Percentiles rank a stretch among this genome's conserved stretches.
Conservation (phyloP, 2,329 filamentous ascomycete genomes). For the Leptographium wingfieldii region DNA sequence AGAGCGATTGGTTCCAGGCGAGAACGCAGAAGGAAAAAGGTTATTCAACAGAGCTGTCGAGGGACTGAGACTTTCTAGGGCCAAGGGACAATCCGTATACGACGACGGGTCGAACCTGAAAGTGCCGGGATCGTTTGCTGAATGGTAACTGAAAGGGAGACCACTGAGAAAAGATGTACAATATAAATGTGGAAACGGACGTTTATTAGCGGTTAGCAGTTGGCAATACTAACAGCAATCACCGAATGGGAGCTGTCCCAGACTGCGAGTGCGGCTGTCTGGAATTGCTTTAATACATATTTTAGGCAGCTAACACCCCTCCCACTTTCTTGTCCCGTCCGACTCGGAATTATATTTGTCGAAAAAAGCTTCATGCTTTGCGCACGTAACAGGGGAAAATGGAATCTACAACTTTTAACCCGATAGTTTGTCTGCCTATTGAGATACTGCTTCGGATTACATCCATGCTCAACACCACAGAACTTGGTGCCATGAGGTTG, state of each 20-base stretch:
- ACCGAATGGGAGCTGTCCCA: no score
- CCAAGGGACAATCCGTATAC: not conserved
- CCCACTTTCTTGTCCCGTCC: not conserved
- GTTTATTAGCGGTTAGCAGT: not conserved
- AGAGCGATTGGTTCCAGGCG: not conserved
- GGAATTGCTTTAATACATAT: not conserved
- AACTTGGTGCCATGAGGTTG: constrained; percentile 41
- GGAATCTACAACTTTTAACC: not conserved
- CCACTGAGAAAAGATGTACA: not conserved
- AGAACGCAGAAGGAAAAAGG: not conserved
- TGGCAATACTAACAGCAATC: not conserved
- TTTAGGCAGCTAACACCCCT: not conserved
- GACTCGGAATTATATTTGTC: not conserved
- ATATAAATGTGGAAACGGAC: not conserved
- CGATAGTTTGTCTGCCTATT: constrained; percentile 30
- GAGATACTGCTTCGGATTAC: constrained; percentile 48
- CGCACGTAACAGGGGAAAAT: not conserved
- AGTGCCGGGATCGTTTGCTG: constrained; percentile 7
- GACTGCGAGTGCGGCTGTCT: not conserved
- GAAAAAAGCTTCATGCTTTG: not conserved
- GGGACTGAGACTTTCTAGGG: constrained; percentile 1
- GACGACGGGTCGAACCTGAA: constrained; percentile 5
- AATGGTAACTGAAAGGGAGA: not conserved
- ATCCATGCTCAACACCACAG: constrained; percentile 36
- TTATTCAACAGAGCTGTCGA: constrained; percentile 11